A percentile compares a stretch with the other conserved stretches of the same genome.
These are phyloP conservation scores for Pseudoperonospora humuli DNA, from an alignment of 352 stramenopile genomes.

Conservation along the genomic window DNA sequence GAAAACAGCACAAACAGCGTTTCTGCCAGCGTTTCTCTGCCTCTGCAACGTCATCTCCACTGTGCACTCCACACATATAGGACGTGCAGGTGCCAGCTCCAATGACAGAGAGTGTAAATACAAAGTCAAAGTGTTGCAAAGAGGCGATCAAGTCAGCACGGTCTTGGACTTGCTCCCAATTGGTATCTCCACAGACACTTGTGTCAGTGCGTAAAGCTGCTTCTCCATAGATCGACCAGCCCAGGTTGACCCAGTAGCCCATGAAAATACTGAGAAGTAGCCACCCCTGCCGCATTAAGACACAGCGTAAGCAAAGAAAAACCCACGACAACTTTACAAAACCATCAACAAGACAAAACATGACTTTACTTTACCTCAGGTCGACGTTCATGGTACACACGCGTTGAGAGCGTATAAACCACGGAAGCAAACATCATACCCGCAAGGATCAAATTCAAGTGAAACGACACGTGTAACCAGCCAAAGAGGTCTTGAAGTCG, in stretches of 20 bases:
- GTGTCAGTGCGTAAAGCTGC: slow-evolving; percentile 41
- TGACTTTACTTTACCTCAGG: slow-evolving; percentile 53
- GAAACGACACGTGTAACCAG: slow-evolving; percentile 49
- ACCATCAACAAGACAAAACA: too few relatives aligned
- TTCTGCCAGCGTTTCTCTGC: slow-evolving; percentile 60
- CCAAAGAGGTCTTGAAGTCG: slow-evolving; percentile 44
- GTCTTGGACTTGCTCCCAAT: slow-evolving; percentile 49
- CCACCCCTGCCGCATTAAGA: slow-evolving; percentile 23
- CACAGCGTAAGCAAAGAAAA: background rate
- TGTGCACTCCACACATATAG: slow-evolving; percentile 66
- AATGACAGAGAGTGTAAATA: slow-evolving; percentile 43
- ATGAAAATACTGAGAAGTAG: slow-evolving; percentile 55
- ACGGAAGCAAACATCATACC: slow-evolving; percentile 33
- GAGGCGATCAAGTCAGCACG: slow-evolving; percentile 46
- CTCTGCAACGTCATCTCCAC: slow-evolving; percentile 37
- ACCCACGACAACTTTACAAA: background rate
- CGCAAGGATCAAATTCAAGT: slow-evolving; percentile 35
- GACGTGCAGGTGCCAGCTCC: slow-evolving; percentile 35
- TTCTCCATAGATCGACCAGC: slow-evolving; percentile 57
- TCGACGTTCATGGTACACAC: slow-evolving; percentile 43
- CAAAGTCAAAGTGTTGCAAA: slow-evolving; percentile 67
- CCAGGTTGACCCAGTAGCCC: slow-evolving; percentile 44
- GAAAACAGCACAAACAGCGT: slow-evolving; percentile 54
- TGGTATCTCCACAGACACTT: slow-evolving; percentile 32
- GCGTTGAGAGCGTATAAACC: slow-evolving; percentile 40